phyloP scores from a whole-genome alignment of 2,329 filamentous ascomycete species.

The Cordyceps cicadae region DNA sequence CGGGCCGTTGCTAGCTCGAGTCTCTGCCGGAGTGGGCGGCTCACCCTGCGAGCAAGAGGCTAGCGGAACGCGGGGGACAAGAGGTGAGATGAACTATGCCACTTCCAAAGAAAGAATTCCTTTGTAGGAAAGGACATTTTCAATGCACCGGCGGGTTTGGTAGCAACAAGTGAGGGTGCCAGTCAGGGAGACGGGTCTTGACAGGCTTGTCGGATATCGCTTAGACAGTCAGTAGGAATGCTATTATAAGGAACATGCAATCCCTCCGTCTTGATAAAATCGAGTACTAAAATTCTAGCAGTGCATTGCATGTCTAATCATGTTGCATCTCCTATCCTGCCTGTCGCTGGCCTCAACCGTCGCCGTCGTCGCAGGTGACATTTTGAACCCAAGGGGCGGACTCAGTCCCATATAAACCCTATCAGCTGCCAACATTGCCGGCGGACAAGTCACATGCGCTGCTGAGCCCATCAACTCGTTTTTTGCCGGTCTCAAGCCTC shows the following conservation, averaged over 20 bases:
- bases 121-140: no score
- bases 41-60: not conserved
- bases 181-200: no score
- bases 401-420: constrained; percentile 17
- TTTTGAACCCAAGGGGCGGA: constrained; percentile 6
- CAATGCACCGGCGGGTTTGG: no score
- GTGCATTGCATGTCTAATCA: not conserved
- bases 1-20: not conserved
- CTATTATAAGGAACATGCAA: not conserved
- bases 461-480: constrained; percentile 8
- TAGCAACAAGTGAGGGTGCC: no score
- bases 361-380: not conserved
- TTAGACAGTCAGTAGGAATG: not conserved
- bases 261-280: not conserved
- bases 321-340: not conserved
- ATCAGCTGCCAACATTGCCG: constrained; percentile 15
- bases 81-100: no score
- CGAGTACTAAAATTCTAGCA: no score
- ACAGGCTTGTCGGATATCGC: no score
- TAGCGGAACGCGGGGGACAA: not conserved
- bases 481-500: no score
- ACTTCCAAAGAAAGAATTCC: no score
- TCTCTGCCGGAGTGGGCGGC: not conserved
- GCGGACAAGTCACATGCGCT: constrained; percentile 13
- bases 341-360: not conserved